Conservation (phyloP, 495 filamentous ascomycete species). For the Penicillium soppii region DNA sequence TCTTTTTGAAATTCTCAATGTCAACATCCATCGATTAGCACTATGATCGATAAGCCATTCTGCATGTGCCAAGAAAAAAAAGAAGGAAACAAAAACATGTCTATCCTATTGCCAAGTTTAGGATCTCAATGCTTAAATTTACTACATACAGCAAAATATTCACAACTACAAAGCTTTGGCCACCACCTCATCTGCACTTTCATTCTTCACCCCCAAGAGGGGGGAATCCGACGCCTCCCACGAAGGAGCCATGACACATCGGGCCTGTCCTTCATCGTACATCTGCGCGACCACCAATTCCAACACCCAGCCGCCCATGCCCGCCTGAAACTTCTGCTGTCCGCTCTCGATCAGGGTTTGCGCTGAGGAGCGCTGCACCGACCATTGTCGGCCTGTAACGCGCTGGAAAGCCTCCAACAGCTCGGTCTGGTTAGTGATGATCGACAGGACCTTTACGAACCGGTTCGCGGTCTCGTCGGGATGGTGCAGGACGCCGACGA, state of each 20-base stretch:
- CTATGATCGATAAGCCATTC: background rate
- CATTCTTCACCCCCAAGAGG: constrained; percentile 3
- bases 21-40: background rate
- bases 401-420: constrained; percentile 19
- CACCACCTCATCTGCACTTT: constrained; percentile 6
- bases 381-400: background rate
- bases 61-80: background rate
- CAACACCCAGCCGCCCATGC: constrained; percentile 1
- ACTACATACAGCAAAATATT: background rate
- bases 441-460: constrained; percentile 23
- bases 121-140: background rate
- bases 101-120: background rate
- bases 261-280: constrained; percentile 6
- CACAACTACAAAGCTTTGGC: background rate
- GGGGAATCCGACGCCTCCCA: constrained; percentile 3
- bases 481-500: constrained; percentile 28
- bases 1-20: background rate
- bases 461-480: constrained; percentile 31
- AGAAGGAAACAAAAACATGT: too few relatives aligned
- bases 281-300: constrained; percentile 10
- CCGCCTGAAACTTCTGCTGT: constrained; percentile 1
- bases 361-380: background rate
- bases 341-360: constrained; percentile 1
- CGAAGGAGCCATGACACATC: constrained; percentile 7
- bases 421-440: constrained; percentile 24